Evolutionary conservation across 1,284 basidiomycete species (phyloP).

Genomic region (Hypsizygus ulmarius): DNA sequence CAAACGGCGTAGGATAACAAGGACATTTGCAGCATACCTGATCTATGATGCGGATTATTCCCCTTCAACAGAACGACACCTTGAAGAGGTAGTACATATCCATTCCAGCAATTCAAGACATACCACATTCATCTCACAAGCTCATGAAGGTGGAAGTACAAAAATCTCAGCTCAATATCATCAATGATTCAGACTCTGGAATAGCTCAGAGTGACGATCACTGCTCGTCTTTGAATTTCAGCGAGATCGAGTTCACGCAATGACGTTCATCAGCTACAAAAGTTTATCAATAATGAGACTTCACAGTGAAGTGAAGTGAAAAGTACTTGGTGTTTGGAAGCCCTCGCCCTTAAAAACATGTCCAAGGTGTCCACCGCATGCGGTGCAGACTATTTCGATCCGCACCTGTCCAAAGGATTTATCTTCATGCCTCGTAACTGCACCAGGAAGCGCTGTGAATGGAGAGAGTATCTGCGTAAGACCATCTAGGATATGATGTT

Average conservation of each 20-base stretch:
- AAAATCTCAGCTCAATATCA: too few species aligned
- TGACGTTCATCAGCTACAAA: constrained; percentile 75
- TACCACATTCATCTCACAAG: too few species aligned
- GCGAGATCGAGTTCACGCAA: constrained; percentile 88
- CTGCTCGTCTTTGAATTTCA: constrained; percentile 73
- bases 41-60: not conserved
- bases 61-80: not conserved
- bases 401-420: constrained; percentile 52
- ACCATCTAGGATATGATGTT: not conserved
- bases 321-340: constrained; percentile 66
- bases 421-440: constrained; percentile 76
- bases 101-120: too few species aligned
- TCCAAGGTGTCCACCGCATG: constrained; percentile 89
- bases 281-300: constrained; percentile 13
- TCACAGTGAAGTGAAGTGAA: too few species aligned
- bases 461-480: constrained; percentile 1
- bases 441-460: constrained; percentile 77
- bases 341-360: constrained; percentile 95
- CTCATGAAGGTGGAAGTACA: too few species aligned
- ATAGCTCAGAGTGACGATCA: constrained; percentile 9
- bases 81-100: not conserved
- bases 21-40: constrained; percentile 7
- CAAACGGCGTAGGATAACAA: constrained; percentile 15
- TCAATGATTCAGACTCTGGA: not conserved
- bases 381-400: constrained; percentile 78